These are phyloP conservation scores for Echinosophora koreensis DNA, from an alignment of 306 rosid genomes.

Conservation along the genomic window DNA sequence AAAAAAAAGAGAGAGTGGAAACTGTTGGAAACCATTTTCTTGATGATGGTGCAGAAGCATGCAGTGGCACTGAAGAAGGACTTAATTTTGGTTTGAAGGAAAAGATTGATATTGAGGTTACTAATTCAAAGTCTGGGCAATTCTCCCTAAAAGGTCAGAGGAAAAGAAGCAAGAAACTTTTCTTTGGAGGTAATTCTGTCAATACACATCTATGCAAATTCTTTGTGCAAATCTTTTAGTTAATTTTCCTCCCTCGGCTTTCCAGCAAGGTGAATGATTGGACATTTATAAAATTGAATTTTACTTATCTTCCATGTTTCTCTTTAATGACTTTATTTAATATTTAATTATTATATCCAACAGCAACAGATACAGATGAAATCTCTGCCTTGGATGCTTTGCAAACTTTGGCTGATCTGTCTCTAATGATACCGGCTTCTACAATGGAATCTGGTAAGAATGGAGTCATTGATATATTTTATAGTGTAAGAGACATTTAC, in stretches of 20 bases:
- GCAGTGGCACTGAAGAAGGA: conserved; percentile 91
- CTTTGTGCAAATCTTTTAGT: conserved; percentile 24
- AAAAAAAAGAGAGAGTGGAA: conserved; percentile 68
- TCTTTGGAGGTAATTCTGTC: conserved; percentile 71
- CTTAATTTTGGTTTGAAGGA: conserved; percentile 60
- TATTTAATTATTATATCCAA: conserved; percentile 36
- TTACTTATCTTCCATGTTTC: conserved; percentile 27
- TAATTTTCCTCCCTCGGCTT: conserved; percentile 34
- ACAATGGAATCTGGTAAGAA: conserved; percentile 74
- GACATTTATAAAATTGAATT: conserved; percentile 22
- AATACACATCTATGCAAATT: conserved; percentile 26
- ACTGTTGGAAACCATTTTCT: conserved; percentile 57
- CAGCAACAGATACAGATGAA: conserved; percentile 53
- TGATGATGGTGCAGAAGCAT: conserved; percentile 92
- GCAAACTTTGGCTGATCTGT: conserved; percentile 85
- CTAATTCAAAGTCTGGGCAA: conserved; percentile 60
- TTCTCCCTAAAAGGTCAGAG: conserved; percentile 60
- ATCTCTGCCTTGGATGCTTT: conserved; percentile 77
- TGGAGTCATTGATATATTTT: conserved; percentile 27
- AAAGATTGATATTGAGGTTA: conserved; percentile 64
- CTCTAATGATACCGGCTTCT: conserved; percentile 77
- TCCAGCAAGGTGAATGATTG: conserved; percentile 19
- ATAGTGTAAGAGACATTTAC: neutral
- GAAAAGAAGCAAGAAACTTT: conserved; percentile 70
- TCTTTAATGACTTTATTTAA: conserved; percentile 26